Evolutionary conservation across 2,329 filamentous ascomycete genomes (phyloP).

Genomic region (Fusarium piperis): DNA sequence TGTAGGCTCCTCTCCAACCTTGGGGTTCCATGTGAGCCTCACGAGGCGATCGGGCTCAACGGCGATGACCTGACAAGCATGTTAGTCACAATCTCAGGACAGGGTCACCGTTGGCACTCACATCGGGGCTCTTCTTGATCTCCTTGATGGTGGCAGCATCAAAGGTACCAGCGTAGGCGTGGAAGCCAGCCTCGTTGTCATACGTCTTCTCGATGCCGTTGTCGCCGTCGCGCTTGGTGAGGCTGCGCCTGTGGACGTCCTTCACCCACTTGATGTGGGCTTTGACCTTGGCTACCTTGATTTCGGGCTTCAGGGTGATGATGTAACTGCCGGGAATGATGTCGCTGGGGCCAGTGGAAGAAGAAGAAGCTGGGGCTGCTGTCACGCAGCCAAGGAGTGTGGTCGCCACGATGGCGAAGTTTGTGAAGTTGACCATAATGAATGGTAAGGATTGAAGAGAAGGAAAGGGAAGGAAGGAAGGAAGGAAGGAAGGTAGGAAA

Average conservation of each 20-base stretch:
- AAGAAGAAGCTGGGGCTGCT: slow-evolving; percentile 27
- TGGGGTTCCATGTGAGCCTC: slow-evolving; percentile 28
- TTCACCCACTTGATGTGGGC: slow-evolving; percentile 60
- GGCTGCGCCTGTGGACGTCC: slow-evolving; percentile 63
- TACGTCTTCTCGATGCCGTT: slow-evolving; percentile 47
- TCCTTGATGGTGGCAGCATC: slow-evolving; percentile 52
- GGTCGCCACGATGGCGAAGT: slow-evolving; percentile 36
- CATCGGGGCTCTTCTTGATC: slow-evolving; percentile 54
- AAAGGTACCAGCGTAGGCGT: slow-evolving; percentile 57
- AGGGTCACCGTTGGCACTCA: slow-evolving; percentile 37
- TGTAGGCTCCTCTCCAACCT: slow-evolving; percentile 8
- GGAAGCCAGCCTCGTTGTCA: slow-evolving; percentile 43
- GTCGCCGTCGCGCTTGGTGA: slow-evolving; percentile 56
- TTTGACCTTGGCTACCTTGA: slow-evolving; percentile 54
- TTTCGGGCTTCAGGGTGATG: slow-evolving; percentile 67
- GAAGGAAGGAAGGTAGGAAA: background rate
- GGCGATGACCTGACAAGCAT: slow-evolving; percentile 34
- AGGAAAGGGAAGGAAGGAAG: background rate
- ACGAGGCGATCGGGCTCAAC: slow-evolving; percentile 46
- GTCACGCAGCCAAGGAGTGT: slow-evolving; percentile 36
- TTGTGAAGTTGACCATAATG: slow-evolving; percentile 44
- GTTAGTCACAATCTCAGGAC: background rate
- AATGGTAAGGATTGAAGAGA: background rate
- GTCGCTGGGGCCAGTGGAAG: slow-evolving; percentile 17
- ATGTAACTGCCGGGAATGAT: slow-evolving; percentile 62